phyloP scores from a whole-genome alignment of 202 grass and related monocot species.

The Elaeis oleifera region DNA sequence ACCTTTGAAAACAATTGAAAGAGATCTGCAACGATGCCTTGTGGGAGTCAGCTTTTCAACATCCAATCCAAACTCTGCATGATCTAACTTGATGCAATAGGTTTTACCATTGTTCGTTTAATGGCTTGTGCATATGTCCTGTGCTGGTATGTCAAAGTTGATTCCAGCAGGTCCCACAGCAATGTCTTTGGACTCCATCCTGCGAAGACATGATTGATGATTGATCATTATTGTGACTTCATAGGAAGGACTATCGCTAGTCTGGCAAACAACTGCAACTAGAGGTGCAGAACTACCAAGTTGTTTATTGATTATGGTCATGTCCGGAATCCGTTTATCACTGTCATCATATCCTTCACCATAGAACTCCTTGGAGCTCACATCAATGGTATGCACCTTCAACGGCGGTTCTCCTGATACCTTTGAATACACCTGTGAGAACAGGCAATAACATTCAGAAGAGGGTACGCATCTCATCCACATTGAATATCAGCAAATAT shows the following conservation, averaged over 20 bases:
- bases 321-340: slow-evolving; percentile 1
- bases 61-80: too few species aligned
- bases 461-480: too few species aligned
- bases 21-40: too few species aligned
- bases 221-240: too few species aligned
- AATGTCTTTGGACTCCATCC: slow-evolving; percentile 5
- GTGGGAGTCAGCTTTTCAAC: too few species aligned
- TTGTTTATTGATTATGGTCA: slow-evolving; percentile 10
- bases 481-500: too few species aligned
- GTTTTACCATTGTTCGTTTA: not conserved
- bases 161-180: slow-evolving; percentile 6
- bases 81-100: slow-evolving; percentile 4
- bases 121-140: slow-evolving; percentile 5
- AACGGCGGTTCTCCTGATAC: not conserved
- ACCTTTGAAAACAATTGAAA: too few species aligned
- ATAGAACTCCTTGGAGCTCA: slow-evolving; percentile 11
- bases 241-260: too few species aligned
- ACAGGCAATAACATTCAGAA: not conserved
- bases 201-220: not conserved
- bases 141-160: slow-evolving; percentile 1
- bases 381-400: not conserved
- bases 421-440: slow-evolving; percentile 3
- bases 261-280: too few species aligned
- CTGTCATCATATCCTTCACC: slow-evolving; percentile 14
- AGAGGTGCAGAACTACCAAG: not conserved